Base-by-base conservation (phyloP, 1,284 basidiomycete genomes). In the Tilletia walkeri region DNA sequence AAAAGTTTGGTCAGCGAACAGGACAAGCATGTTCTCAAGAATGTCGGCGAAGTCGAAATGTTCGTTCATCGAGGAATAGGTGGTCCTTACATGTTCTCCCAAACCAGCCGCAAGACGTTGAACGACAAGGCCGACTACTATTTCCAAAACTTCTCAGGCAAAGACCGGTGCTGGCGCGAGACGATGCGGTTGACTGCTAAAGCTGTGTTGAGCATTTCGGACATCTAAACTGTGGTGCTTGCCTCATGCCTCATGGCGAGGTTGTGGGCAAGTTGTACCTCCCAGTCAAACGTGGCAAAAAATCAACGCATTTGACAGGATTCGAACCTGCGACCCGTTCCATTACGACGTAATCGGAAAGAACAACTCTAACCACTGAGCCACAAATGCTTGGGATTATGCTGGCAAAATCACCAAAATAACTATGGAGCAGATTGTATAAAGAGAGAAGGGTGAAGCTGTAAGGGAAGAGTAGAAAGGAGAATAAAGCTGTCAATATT, bases 1-100 rank as follows among this genome's bases (percentile, higher is more conserved):
- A 99, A 84, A 93, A n/a, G 91, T 81, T 93, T 96, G 85, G 95
- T 99, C 67, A 96, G 96, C 0, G 93, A 97, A 86, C 87, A 91
- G 38, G 94, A 97, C 82, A 96, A 95, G 76, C 95, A 98, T 85
- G 92, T 96, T 2, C 84, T 99, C 76, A 92, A 94, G 83, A 99
- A 99, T 77, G 96, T 99, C 20, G 94, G 93, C 3, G 90, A 96
- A 75, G 93, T 99, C 45, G 96, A 99, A 85, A 88, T 91, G 69
- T 99, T 99, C 84, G 92, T 98, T 67, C 90, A 94, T 99, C 68
- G 94, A 96, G 73, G 82, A 81, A 34, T 82, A 84, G 61, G 73
- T 72, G 47, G 92, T 5, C 94, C 95, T 3, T 93, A 95, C 79
- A 86, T 94, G 74, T 99, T 95, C 85, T 91, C 92, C 3, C 83